Evolutionary conservation across 352 stramenopile species (phyloP), one percentile per base, ranked within the genome.

Genomic region (Pythium phragmitis): DNA sequence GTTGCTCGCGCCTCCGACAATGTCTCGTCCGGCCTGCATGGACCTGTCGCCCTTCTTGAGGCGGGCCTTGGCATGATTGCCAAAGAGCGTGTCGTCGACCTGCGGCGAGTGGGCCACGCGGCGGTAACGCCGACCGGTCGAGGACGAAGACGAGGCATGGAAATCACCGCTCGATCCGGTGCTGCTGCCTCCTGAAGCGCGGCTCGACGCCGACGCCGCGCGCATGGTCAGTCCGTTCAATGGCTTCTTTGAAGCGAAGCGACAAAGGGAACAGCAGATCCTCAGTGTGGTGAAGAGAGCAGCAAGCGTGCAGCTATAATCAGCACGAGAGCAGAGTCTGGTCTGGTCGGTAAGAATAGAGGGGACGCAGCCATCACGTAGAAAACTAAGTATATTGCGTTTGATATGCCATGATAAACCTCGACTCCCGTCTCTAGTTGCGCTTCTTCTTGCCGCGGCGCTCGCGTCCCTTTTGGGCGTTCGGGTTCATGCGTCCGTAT

Each of bases 401-500:
- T 30, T 30, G 26, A 30, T 2, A 30, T 30, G 26, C 26, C 26
- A 30, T 30, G 26, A 30, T 30, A 30, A 30, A 30, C 26, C 4
- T 30, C 26, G 26, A 21, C 21, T 5, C 26, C 26, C 26, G 26
- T 5, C 26, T 63, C 63, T 91, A 88, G 69, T 88, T 90, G 67
- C 75, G 79, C 73, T 99, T 99, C 88, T 98, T 99, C 84, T 99
- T 99, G 36, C 96, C 97, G 60, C 97, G 89, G 60, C 96, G 88
- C 72, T 99, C 97, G 48, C 97, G 90, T 34, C 97, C 96, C 66
- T 98, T 98, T 36, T 94, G 85, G 30, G 94, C 80, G 73, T 99
- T 99, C 4, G 96, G 96, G 80, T 99, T 99, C 76, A 95, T 96
- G 65, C 94, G 91, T 47, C 96, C 96, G 70, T 97, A 98, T 42